These are phyloP conservation scores for Euptelea pleiosperma DNA, from an alignment of 164 flowering plant species.

Conservation along the genomic window DNA sequence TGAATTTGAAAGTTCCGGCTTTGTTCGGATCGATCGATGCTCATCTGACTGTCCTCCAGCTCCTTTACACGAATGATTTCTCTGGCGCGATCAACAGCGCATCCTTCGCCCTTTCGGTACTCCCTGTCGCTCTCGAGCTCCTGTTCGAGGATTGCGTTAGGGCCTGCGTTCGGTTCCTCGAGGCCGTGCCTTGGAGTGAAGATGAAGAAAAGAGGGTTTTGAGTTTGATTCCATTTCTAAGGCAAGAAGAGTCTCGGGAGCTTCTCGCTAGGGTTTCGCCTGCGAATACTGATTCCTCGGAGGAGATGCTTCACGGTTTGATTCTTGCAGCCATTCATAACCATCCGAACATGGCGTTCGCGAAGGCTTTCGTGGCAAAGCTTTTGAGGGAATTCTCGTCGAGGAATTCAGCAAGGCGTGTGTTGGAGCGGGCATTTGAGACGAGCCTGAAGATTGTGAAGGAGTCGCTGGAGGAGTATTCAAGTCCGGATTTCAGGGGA, in stretches of 20 bases:
- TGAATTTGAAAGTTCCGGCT: conserved; percentile 35
- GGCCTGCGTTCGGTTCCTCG: conserved; percentile 66
- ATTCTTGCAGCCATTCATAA: conserved; percentile 56
- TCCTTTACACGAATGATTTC: conserved; percentile 58
- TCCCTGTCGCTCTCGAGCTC: conserved; percentile 72
- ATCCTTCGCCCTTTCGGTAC: conserved; percentile 41
- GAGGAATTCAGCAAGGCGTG: conserved; percentile 61
- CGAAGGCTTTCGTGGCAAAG: conserved; percentile 80
- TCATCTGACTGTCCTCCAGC: conserved; percentile 51
- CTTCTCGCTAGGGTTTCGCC: conserved; percentile 67
- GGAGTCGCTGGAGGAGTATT: conserved; percentile 67
- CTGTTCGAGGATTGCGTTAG: conserved; percentile 77
- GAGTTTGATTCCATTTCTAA: conserved; percentile 46
- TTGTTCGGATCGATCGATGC: conserved; percentile 32
- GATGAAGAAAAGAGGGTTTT: conserved; percentile 75
- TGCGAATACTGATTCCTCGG: conserved; percentile 29
- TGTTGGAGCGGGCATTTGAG: conserved; percentile 64
- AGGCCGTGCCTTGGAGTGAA: conserved; percentile 90
- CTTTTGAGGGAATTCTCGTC: conserved; percentile 70
- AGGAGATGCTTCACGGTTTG: conserved; percentile 73
- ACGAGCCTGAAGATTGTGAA: conserved; percentile 59
- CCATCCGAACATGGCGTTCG: conserved; percentile 57
- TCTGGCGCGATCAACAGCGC: conserved; percentile 29
- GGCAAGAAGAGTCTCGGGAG: conserved; percentile 58
- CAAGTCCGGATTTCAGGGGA: conserved; percentile 74